These are phyloP conservation scores for Metarhizium guizhouense DNA, from an alignment of 2,329 filamentous ascomycete genomes.

Conservation along the genomic window DNA sequence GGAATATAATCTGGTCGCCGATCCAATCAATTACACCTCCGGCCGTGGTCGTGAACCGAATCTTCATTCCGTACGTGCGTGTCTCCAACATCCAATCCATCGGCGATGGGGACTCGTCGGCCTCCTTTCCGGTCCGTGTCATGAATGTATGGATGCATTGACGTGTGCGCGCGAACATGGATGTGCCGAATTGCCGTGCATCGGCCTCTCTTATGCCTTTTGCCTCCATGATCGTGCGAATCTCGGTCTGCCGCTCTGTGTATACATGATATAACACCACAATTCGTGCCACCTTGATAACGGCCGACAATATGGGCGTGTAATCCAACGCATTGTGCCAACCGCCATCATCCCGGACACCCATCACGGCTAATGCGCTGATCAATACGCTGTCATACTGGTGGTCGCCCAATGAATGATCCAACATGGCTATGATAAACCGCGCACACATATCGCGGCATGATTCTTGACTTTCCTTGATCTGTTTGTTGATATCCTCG, in stretches of 20 bases:
- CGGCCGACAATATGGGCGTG: constrained; percentile 8
- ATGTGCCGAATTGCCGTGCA: not conserved
- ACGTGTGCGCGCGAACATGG: not conserved
- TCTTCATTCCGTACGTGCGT: not conserved
- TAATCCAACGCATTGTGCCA: constrained; percentile 5
- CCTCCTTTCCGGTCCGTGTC: not conserved
- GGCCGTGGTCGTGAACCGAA: not conserved
- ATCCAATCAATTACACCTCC: not conserved
- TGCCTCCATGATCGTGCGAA: not conserved
- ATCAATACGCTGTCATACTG: constrained; percentile 9
- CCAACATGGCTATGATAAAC: constrained; percentile 1
- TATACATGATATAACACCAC: constrained; percentile 9
- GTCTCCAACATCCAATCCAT: constrained; percentile 1
- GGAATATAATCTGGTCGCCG: too few species aligned
- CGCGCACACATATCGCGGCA: not conserved
- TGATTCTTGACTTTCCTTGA: too few species aligned
- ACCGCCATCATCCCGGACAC: constrained; percentile 5
- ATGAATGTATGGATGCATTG: not conserved
- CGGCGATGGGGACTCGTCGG: not conserved
- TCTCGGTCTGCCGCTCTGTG: constrained; percentile 3
- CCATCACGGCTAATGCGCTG: constrained; percentile 6
- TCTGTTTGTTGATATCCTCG: too few species aligned
- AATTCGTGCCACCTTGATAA: constrained; percentile 10
- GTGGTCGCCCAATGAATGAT: constrained; percentile 5
- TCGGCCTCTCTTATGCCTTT: too few species aligned